Conservation (phyloP, 2,329 filamentous ascomycete genomes). For the Didymella lethalis region DNA sequence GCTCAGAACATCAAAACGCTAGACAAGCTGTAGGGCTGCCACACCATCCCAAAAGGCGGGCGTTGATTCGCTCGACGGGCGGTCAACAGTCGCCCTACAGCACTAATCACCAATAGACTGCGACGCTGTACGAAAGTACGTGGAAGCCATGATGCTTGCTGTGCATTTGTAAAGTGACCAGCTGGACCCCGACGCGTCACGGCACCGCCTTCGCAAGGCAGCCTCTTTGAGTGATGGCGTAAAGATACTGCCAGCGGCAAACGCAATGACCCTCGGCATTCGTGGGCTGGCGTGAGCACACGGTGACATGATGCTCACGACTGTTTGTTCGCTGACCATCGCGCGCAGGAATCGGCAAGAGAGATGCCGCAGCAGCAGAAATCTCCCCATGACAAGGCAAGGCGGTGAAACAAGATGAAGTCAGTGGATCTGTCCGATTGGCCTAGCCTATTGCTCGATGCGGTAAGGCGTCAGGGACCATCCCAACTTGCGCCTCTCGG, state of each 20-base stretch:
- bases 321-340: conserved; percentile 11
- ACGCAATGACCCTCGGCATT: conserved; percentile 10
- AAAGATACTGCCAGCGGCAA: conserved; percentile 10
- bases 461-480: conserved; percentile 23
- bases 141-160: conserved; percentile 7
- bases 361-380: conserved; percentile 27
- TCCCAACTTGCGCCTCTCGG: conserved; percentile 20
- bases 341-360: conserved; percentile 29
- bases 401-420: conserved; percentile 31
- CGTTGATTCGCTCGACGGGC: conserved; percentile 6
- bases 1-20: background rate
- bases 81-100: background rate
- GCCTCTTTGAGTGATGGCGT: conserved; percentile 5
- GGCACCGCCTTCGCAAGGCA: conserved; percentile 17
- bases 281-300: conserved; percentile 27
- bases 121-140: conserved; percentile 9
- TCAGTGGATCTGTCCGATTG: conserved; percentile 25
- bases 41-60: background rate
- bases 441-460: conserved; percentile 5
- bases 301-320: conserved; percentile 32
- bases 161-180: conserved; percentile 7
- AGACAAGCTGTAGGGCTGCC: background rate
- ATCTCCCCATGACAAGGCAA: conserved; percentile 29
- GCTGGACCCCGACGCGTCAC: conserved; percentile 19
- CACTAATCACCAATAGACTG: conserved; percentile 10